Conservation (phyloP, 202 grass and related monocot species). For the Setaria italica region DNA sequence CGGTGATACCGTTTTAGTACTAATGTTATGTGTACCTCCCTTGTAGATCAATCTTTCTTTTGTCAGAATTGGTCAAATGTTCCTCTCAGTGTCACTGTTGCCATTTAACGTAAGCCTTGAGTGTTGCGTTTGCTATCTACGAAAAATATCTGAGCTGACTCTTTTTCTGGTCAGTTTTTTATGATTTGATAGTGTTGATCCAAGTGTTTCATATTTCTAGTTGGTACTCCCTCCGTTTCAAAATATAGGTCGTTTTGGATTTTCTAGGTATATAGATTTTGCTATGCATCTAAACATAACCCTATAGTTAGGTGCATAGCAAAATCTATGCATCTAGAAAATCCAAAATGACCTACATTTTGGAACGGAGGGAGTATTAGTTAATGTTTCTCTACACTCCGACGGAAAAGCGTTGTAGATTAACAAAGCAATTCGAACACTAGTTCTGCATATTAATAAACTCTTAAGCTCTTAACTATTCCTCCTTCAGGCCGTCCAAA, state of each 20-base stretch:
- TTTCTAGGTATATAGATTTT: no score
- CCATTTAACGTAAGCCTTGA: slow-evolving; percentile 3
- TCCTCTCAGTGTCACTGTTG: slow-evolving; percentile 26
- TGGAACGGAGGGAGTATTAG: no score
- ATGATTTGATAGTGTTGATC: background rate
- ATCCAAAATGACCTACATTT: no score
- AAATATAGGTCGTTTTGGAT: no score
- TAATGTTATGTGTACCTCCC: background rate
- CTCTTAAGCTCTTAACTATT: slow-evolving; percentile 27
- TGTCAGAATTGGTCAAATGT: slow-evolving; percentile 29
- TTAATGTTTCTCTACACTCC: background rate
- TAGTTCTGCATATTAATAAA: slow-evolving; percentile 12
- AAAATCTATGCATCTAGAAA: no score
- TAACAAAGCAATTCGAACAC: background rate
- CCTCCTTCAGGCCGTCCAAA: slow-evolving; percentile 73
- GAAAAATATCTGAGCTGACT: background rate
- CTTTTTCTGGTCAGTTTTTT: background rate
- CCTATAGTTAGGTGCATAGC: no score
- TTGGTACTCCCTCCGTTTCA: no score
- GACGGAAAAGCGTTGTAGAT: background rate
- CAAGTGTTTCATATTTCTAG: slow-evolving; percentile 13
- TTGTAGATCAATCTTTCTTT: background rate
- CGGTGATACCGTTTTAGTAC: slow-evolving; percentile 25
- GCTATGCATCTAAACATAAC: no score
- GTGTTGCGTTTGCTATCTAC: background rate